phyloP scores from a whole-genome alignment of 306 rosid species.

The Alnus glutinosa region DNA sequence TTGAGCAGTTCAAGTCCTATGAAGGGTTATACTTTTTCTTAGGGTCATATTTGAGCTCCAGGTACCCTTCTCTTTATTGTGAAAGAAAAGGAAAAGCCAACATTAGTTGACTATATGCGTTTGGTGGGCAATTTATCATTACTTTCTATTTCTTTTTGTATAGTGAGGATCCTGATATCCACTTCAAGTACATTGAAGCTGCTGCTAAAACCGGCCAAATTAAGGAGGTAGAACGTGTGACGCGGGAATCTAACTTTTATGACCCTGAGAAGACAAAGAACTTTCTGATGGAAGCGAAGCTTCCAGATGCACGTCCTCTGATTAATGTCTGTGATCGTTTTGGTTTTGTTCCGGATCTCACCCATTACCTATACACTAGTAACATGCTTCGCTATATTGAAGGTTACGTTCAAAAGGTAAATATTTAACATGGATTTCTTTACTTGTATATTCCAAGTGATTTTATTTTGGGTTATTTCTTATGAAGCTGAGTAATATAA shows the following conservation, averaged over 20 bases:
- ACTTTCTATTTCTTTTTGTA: slow-evolving; percentile 11
- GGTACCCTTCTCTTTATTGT: slow-evolving; percentile 33
- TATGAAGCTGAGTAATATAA: slow-evolving; percentile 3
- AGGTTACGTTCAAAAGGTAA: slow-evolving; percentile 99
- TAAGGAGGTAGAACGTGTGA: slow-evolving; percentile 98
- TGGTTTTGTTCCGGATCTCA: slow-evolving; percentile 99
- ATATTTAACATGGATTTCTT: slow-evolving; percentile 47
- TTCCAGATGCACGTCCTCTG: slow-evolving; percentile 96
- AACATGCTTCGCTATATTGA: slow-evolving; percentile 99
- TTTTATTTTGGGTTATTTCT: not conserved
- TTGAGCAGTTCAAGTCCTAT: slow-evolving; percentile 97
- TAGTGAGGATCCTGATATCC: slow-evolving; percentile 97
- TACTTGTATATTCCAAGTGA: not conserved
- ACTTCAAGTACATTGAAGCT: slow-evolving; percentile 97
- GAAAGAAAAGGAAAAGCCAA: not conserved
- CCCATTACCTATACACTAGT: slow-evolving; percentile 88
- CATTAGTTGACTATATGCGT: not conserved
- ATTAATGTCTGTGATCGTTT: slow-evolving; percentile 99
- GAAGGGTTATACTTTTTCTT: slow-evolving; percentile 97
- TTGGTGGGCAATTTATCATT: not conserved
- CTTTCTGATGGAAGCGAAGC: slow-evolving; percentile 96
- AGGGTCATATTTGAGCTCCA: slow-evolving; percentile 96
- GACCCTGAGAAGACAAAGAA: slow-evolving; percentile 96
- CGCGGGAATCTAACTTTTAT: slow-evolving; percentile 96
- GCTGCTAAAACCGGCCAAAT: slow-evolving; percentile 99